Conservation (phyloP, 1,139 yeast genomes). For the Arxiozyma telluris region DNA sequence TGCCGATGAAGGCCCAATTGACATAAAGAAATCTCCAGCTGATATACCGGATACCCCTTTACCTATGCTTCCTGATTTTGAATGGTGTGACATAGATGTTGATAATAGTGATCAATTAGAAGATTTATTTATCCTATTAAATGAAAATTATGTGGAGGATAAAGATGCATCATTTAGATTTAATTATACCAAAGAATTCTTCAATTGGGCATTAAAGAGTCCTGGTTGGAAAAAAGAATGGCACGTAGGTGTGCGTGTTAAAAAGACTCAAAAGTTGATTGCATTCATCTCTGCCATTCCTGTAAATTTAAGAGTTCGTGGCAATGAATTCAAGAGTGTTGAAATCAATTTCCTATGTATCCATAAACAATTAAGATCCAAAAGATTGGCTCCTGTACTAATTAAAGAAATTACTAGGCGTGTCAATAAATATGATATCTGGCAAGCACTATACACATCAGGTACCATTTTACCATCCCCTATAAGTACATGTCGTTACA, state of each 20-base stretch:
- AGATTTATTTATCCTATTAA: conserved; percentile 67
- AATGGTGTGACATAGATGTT: conserved; percentile 79
- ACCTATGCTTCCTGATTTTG: conserved; percentile 68
- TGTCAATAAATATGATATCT: conserved; percentile 70
- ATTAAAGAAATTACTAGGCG: conserved; percentile 92
- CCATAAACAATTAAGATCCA: conserved; percentile 88
- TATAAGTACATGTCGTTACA: conserved; percentile 79
- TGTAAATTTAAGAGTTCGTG: conserved; percentile 54
- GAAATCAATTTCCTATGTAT: conserved; percentile 92
- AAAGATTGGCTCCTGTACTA: conserved; percentile 86
- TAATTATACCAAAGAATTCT: conserved; percentile 73
- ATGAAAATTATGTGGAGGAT: conserved; percentile 91
- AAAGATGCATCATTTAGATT: conserved; percentile 86
- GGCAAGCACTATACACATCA: conserved; percentile 96
- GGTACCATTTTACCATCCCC: conserved; percentile 91
- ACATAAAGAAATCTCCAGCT: conserved; percentile 50
- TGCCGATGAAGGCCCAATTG: conserved; percentile 76
- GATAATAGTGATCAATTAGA: conserved; percentile 32
- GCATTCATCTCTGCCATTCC: conserved; percentile 94
- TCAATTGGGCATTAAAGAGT: conserved; percentile 88
- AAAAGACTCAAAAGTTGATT: conserved; percentile 62
- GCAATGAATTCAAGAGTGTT: conserved; percentile 51
- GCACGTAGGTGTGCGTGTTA: conserved; percentile 91
- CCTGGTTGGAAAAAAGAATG: conserved; percentile 90
- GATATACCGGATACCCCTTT: conserved; percentile 66